phyloP scores from a whole-genome alignment of 257 asterid genomes.

The Jacaranda copaia region DNA sequence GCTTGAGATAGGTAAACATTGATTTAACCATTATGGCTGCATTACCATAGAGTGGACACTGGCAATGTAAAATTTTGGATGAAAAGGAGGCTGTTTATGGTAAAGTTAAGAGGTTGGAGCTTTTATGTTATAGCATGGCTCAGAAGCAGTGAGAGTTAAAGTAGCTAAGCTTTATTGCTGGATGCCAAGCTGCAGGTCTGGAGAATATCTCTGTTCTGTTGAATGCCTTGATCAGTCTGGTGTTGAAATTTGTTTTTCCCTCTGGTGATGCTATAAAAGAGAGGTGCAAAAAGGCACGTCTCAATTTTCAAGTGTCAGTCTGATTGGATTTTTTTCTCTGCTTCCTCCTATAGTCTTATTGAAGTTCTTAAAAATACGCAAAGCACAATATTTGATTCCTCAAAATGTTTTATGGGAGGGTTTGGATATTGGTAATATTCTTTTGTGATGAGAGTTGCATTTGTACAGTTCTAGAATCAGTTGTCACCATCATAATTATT shows the following conservation, averaged over 20 bases:
- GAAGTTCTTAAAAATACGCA: neutral
- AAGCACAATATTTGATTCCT: neutral
- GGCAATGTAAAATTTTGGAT: neutral
- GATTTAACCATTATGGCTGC: constrained; percentile 10
- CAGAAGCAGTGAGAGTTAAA: neutral
- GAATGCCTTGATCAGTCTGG: neutral
- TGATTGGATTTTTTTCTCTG: constrained; percentile 8
- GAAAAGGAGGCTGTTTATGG: neutral
- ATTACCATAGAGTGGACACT: neutral
- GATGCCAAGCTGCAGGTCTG: neutral
- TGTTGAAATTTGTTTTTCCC: neutral
- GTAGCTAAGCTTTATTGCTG: constrained; percentile 6
- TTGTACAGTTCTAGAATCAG: neutral
- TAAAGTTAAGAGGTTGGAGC: constrained; percentile 7
- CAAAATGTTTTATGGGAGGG: neutral
- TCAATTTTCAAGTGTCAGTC: neutral
- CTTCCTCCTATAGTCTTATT: neutral
- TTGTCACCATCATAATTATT: neutral
- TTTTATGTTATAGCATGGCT: constrained; percentile 1
- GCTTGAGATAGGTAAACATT: neutral
- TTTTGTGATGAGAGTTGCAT: neutral
- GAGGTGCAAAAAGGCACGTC: neutral
- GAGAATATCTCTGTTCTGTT: neutral
- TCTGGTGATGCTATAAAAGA: neutral
- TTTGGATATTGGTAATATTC: neutral